phyloP scores from a whole-genome alignment of 148 eudicot genomes.

The Persicaria maculosa region DNA sequence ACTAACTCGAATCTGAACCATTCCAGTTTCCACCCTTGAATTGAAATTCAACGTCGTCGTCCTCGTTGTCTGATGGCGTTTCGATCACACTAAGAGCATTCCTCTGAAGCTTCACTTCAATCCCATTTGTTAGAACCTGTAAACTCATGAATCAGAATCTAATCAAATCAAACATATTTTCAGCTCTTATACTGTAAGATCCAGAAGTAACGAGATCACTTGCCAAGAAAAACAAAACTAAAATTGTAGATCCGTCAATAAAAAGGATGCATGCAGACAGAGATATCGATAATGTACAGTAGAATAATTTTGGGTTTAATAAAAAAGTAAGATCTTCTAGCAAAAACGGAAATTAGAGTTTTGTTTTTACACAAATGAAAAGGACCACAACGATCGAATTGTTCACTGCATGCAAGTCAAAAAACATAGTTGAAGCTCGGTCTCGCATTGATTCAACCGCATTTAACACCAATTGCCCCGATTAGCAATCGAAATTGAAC shows the following conservation, averaged over 20 bases:
- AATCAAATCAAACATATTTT: not conserved
- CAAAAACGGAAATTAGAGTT: no score
- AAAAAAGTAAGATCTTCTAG: not conserved
- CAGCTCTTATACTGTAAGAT: not conserved
- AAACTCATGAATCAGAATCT: not conserved
- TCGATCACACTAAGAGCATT: conserved; percentile 15
- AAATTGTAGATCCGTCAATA: not conserved
- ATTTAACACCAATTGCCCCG: no score
- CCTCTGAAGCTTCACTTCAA: conserved; percentile 16
- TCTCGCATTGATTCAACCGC: no score
- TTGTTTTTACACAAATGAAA: no score
- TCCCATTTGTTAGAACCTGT: conserved; percentile 13
- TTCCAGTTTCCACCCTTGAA: conserved; percentile 45
- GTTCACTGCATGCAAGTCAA: no score
- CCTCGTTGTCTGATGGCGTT: conserved; percentile 58
- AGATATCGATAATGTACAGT: not conserved
- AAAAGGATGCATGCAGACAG: not conserved
- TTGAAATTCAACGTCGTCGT: conserved; percentile 45
- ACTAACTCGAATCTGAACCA: conserved; percentile 37
- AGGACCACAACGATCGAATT: no score
- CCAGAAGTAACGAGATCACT: not conserved
- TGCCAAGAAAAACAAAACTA: not conserved
- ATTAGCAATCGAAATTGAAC: no score
- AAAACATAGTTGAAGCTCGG: no score
- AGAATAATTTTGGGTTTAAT: not conserved